Conservation (phyloP, 2,329 filamentous ascomycete species). For the Fusarium miscanthi region DNA sequence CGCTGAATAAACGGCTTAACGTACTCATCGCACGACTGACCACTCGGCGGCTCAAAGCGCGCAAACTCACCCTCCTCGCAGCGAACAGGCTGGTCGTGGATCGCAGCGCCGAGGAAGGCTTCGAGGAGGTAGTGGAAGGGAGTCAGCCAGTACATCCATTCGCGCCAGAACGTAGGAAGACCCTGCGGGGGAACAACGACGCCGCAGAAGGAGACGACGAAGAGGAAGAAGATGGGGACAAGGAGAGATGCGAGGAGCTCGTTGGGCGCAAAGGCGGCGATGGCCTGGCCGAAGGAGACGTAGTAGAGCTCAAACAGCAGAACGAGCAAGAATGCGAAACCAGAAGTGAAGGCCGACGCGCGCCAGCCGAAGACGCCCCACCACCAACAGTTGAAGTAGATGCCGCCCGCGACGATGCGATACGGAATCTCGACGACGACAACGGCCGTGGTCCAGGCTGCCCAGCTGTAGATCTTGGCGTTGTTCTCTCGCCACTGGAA, state of each 20-base stretch:
- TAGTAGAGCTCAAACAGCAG: constrained; percentile 76
- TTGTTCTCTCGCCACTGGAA: constrained; percentile 79
- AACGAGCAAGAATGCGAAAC: constrained; percentile 71
- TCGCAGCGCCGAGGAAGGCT: constrained; percentile 66
- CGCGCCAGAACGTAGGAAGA: constrained; percentile 71
- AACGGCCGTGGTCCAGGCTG: constrained; percentile 73
- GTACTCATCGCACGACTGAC: constrained; percentile 70
- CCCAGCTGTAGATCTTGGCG: constrained; percentile 84
- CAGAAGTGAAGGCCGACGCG: constrained; percentile 65
- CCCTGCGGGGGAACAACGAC: constrained; percentile 71
- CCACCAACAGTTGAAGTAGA: constrained; percentile 66
- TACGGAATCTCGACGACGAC: constrained; percentile 79
- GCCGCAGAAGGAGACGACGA: constrained; percentile 76
- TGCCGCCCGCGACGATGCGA: constrained; percentile 69
- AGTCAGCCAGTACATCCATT: constrained; percentile 74
- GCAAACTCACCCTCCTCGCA: constrained; percentile 69
- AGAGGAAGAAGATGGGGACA: constrained; percentile 76
- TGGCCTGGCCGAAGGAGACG: constrained; percentile 73
- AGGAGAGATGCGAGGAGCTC: constrained; percentile 73
- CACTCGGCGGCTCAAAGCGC: constrained; percentile 67
- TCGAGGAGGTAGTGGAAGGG: constrained; percentile 76
- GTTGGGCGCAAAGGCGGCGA: constrained; percentile 74
- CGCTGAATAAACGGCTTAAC: constrained; percentile 62
- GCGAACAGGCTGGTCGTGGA: constrained; percentile 64
- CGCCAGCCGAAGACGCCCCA: constrained; percentile 62